A percentile compares a stretch with the other conserved stretches of the same genome.
Conservation (phyloP, 106 monocot genomes). For the Chionographis japonica region DNA sequence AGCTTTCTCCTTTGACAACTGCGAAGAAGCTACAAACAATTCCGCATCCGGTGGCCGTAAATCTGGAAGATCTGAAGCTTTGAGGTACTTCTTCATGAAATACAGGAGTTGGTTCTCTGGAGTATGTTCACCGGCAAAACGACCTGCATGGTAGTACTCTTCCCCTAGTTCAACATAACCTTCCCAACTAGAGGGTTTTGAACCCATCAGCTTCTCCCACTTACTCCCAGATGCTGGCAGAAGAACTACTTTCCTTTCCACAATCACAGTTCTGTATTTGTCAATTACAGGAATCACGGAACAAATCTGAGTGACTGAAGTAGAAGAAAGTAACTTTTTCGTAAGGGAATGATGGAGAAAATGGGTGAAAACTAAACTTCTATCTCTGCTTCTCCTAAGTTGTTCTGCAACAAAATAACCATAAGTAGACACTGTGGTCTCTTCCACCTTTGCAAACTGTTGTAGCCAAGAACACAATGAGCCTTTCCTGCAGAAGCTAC, state of each 20-base stretch:
- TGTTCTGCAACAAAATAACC: neutral
- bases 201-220: neutral
- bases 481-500: neutral
- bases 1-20: no score
- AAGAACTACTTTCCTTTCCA: neutral
- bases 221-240: neutral
- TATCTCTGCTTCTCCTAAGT: neutral
- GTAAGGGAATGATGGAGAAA: neutral
- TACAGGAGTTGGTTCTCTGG: neutral
- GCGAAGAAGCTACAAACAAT: neutral
- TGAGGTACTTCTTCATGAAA: neutral
- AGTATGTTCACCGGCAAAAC: neutral
- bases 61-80: neutral
- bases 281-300: neutral
- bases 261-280: neutral
- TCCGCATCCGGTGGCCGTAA: neutral
- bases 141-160: neutral
- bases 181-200: neutral
- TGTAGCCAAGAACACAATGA: neutral
- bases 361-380: neutral
- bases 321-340: neutral
- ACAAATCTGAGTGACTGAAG: neutral
- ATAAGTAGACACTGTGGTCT: neutral
- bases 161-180: conserved; percentile 1
- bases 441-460: neutral